Evolutionary conservation across 129 eudicot species (phyloP).

Genomic region (Flaveria linearis): DNA sequence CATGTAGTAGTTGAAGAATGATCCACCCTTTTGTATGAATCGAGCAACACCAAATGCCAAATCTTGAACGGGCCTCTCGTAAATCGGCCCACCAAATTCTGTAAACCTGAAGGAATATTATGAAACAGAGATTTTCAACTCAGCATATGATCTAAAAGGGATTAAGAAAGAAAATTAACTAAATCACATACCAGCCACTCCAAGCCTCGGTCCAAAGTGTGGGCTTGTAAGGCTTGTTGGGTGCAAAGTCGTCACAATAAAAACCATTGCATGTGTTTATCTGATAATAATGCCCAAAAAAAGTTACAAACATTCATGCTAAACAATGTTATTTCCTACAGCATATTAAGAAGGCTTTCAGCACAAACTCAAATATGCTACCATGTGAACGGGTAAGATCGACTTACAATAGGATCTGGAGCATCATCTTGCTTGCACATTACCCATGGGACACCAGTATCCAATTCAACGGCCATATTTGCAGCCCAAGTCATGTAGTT

Average conservation of each 20-base stretch:
- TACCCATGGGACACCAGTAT: constrained; percentile 96
- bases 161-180: not conserved
- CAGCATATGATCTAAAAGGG: not conserved
- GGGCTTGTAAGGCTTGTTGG: constrained; percentile 90
- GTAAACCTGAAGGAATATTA: constrained; percentile 62
- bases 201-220: constrained; percentile 95
- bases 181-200: constrained; percentile 83
- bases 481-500: constrained; percentile 92
- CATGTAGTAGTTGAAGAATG: constrained; percentile 89
- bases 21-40: constrained; percentile 85
- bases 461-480: constrained; percentile 72
- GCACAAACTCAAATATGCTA: not conserved
- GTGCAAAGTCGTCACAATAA: constrained; percentile 79
- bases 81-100: constrained; percentile 75
- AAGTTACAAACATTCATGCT: constrained; percentile 7
- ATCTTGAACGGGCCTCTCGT: constrained; percentile 86
- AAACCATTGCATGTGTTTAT: constrained; percentile 97
- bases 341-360: not conserved
- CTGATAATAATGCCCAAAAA: constrained; percentile 40
- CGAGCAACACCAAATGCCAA: constrained; percentile 90
- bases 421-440: constrained; percentile 98
- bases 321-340: not conserved
- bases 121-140: not conserved
- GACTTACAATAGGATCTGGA: constrained; percentile 91
- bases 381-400: not conserved